phyloP scores from a whole-genome alignment of 306 rosid genomes.

The Chamaecrista fasciculata region DNA sequence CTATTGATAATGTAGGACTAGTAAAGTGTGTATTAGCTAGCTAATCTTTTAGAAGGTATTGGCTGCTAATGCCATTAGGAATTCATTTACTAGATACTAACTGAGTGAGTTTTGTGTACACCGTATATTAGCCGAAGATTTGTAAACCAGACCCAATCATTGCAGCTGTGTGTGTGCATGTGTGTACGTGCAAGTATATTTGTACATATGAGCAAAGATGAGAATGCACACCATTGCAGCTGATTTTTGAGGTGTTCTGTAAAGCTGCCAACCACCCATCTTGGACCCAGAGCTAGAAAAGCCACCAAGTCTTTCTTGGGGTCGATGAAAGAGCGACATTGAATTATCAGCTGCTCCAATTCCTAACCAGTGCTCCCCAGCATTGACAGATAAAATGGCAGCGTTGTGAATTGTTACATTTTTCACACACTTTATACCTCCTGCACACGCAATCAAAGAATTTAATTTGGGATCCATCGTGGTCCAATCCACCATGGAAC shows the following conservation, averaged over 20 bases:
- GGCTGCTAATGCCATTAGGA: no score
- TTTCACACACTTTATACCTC: constrained; percentile 82
- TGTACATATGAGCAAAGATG: constrained; percentile 3
- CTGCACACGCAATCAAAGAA: constrained; percentile 44
- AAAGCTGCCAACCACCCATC: constrained; percentile 95
- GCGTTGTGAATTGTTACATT: constrained; percentile 83
- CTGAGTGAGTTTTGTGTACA: no score
- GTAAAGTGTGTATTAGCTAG: no score
- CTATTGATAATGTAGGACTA: background rate
- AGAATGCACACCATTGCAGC: constrained; percentile 75
- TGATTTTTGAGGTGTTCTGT: constrained; percentile 91
- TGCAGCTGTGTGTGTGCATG: no score
- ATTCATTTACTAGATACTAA: no score
- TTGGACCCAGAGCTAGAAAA: constrained; percentile 72
- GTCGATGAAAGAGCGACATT: constrained; percentile 92
- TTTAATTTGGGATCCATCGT: background rate
- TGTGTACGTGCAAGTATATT: no score
- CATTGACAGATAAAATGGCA: constrained; percentile 83
- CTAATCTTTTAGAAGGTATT: no score
- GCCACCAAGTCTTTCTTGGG: constrained; percentile 95
- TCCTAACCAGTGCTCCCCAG: constrained; percentile 98
- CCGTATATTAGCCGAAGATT: no score
- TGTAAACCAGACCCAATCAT: no score
- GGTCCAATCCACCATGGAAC: background rate
- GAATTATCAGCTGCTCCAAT: constrained; percentile 99